Percentiles rank a stretch among this genome's conserved stretches.
These are phyloP conservation scores for Suhomyces sp. DNA, from an alignment of 805 yeast genomes.

Conservation along the genomic window DNA sequence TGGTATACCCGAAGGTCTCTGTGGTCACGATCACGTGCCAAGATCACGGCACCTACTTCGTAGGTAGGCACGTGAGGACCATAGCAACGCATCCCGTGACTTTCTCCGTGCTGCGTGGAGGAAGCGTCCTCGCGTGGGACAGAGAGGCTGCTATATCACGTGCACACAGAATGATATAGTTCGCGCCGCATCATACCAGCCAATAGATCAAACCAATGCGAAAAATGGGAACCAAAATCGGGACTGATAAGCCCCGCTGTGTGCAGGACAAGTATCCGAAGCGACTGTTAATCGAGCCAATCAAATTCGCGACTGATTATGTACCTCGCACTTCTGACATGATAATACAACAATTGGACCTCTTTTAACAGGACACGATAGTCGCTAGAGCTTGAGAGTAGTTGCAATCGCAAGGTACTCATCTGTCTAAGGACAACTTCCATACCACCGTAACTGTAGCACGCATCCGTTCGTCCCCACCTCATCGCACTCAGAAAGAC, in stretches of 20 bases:
- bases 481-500: neutral
- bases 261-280: neutral
- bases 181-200: neutral
- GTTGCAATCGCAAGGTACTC: neutral
- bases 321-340: neutral
- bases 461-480: neutral
- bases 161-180: neutral
- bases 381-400: neutral
- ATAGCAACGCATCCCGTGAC: neutral
- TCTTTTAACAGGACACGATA: neutral
- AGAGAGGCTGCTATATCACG: neutral
- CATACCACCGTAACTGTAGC: neutral
- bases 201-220: neutral
- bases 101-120: neutral
- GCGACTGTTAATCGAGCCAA: slow-evolving; percentile 3
- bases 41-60: too few relatives aligned
- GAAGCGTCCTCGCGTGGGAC: neutral
- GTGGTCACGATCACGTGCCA: too few relatives aligned
- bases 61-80: too few relatives aligned
- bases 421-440: neutral
- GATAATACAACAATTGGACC: neutral
- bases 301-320: slow-evolving; percentile 1
- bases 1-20: too few relatives aligned
- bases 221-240: neutral
- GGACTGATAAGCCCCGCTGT: neutral